These are phyloP conservation scores for Adansonia rubrostipa DNA, from an alignment of 441 rosid species.

Conservation along the genomic window DNA sequence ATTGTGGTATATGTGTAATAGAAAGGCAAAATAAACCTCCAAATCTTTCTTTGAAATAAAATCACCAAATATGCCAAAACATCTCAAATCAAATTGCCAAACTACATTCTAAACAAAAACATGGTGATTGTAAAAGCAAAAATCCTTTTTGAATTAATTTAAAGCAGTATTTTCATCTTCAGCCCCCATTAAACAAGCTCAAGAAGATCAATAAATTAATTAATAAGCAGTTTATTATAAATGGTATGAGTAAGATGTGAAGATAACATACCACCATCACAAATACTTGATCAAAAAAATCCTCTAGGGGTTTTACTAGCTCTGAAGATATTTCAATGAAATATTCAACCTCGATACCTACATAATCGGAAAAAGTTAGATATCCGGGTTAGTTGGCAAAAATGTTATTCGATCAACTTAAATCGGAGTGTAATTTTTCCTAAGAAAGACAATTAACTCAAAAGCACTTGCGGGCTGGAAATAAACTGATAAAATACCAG, in stretches of 20 bases:
- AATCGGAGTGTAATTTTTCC: not conserved
- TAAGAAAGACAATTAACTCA: not conserved
- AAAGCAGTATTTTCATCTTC: not conserved
- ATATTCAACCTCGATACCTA: conserved; percentile 75
- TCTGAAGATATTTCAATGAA: conserved; percentile 71
- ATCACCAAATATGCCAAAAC: not conserved
- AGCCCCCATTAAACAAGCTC: not conserved
- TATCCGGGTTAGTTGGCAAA: not conserved
- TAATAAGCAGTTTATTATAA: not conserved
- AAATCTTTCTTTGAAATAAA: not conserved
- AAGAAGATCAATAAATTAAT: not conserved
- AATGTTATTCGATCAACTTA: conserved; percentile 6
- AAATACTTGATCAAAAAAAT: conserved; percentile 85
- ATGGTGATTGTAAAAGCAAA: not conserved
- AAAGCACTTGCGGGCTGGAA: not conserved
- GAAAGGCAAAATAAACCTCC: not conserved
- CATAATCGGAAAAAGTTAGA: not conserved
- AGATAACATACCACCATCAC: conserved; percentile 94
- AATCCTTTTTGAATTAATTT: not conserved
- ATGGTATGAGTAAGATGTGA: not conserved
- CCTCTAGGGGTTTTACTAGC: conserved; percentile 79
- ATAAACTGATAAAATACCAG: conserved; percentile 46
- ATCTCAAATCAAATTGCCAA: not conserved
- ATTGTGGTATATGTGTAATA: not conserved
- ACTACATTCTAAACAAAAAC: not conserved